These are phyloP conservation scores for Pelargonium australe DNA, from an alignment of 441 rosid species.

Conservation along the genomic window DNA sequence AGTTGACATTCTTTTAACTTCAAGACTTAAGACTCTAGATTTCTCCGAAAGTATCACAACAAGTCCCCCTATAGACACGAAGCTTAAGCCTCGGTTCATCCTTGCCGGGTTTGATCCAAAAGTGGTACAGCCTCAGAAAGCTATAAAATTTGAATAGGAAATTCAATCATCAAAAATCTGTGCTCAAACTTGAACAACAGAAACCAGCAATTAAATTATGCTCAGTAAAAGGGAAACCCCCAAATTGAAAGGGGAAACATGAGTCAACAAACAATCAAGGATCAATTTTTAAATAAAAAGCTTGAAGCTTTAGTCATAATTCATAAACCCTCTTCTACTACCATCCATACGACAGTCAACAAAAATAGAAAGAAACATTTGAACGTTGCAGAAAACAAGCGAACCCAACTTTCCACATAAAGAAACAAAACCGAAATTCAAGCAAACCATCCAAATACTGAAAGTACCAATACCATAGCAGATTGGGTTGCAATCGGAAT, in stretches of 20 bases:
- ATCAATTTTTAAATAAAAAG: background rate
- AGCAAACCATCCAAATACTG: background rate
- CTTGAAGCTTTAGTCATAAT: background rate
- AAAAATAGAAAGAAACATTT: slow-evolving; percentile 2
- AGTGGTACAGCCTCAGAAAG: too few species aligned
- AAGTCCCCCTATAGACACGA: too few species aligned
- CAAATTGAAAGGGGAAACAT: background rate
- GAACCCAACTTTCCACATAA: background rate
- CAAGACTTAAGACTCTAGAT: background rate
- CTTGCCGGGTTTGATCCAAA: too few species aligned
- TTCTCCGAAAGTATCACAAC: too few species aligned
- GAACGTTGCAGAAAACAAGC: too few species aligned
- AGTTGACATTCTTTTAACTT: background rate
- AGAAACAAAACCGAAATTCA: background rate
- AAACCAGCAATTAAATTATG: background rate
- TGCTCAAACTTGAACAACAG: too few species aligned
- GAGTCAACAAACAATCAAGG: background rate
- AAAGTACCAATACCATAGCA: background rate
- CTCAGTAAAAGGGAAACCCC: background rate
- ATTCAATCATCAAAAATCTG: too few species aligned
- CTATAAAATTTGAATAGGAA: too few species aligned
- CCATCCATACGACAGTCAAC: background rate
- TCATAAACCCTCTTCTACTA: background rate
- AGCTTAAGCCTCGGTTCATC: too few species aligned
- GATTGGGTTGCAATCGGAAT: background rate